Evolutionary conservation across 2,329 filamentous ascomycete genomes (phyloP), one percentile per base, ranked within the genome.

Genomic region (Microdochium paspali): DNA sequence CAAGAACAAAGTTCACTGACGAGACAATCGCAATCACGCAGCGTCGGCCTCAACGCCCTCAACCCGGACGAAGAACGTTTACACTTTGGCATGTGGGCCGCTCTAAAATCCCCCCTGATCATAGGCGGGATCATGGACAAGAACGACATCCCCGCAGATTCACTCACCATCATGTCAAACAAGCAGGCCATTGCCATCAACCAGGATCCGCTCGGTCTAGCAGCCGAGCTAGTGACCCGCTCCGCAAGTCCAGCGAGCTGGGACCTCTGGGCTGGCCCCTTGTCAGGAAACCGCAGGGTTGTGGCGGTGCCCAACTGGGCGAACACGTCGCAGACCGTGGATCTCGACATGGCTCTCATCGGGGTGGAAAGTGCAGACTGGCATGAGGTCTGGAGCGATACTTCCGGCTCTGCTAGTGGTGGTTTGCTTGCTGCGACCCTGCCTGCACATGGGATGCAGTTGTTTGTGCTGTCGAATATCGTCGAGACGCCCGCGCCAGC

Each of bases 141-240:
- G 10, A 55, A 56, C 0, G 48, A 67, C 3, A 69, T 72, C 0
- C 63, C 65, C 1, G 48, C 58, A 0, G 57, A 60, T 1, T 74
- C 73, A 0, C 54, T 76, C 13, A 59, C 60, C 5, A 61, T 74
- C 15, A 56, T 76, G 44, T 64, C 63, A 1, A 80, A 80, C 58
- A 63, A 67, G 24, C 76, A 78, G 47, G 69, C 78, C 21, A 74
- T 82, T 23, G 70, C 70, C 0, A 74, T 78, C 55, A 81, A 81
- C 53, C 77, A 82, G 53, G 79, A 82, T 53, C 50, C 69, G 0
- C 58, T 80, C 0, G 75, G 68, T 0, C 61, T 71, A 46, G 73
- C 76, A 42, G 74, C 76, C 1, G 65, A 65, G n/a, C 61, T 83
- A 1, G 58, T 71, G 1, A 61, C 71, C 4, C 65, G 73, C 4